These are phyloP conservation scores for Meyerozyma sp. DNA, from an alignment of 1,139 yeast species.

Conservation along the genomic window DNA sequence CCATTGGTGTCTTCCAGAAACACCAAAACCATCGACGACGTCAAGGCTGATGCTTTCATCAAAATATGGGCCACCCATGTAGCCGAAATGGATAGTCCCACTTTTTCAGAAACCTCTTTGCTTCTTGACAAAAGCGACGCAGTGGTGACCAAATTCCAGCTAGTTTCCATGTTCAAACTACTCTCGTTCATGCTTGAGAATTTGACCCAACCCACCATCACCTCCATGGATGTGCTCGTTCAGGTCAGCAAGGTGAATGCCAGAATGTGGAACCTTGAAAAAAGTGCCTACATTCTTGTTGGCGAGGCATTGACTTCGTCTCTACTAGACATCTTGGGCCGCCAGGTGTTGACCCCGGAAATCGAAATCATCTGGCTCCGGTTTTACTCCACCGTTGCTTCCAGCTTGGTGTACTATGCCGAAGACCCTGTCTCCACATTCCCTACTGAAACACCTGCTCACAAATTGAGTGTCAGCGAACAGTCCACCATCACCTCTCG, in stretches of 20 bases:
- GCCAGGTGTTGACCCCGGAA: slow-evolving; percentile 7
- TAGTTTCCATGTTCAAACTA: slow-evolving; percentile 14
- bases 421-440: not conserved
- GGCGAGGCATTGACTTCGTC: slow-evolving; percentile 20
- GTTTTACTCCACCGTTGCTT: slow-evolving; percentile 7
- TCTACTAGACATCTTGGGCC: slow-evolving; percentile 11
- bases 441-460: not conserved
- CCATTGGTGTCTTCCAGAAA: not conserved
- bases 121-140: not conserved
- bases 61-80: not conserved
- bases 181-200: slow-evolving; percentile 14
- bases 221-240: slow-evolving; percentile 10
- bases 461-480: not conserved
- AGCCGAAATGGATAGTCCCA: not conserved
- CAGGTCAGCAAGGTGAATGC: slow-evolving; percentile 14
- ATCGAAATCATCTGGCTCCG: slow-evolving; percentile 10
- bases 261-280: slow-evolving; percentile 16
- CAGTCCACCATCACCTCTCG: not conserved
- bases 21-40: not conserved
- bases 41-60: not conserved
- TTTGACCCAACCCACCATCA: slow-evolving; percentile 11
- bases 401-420: not conserved
- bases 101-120: not conserved
- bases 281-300: slow-evolving; percentile 11
- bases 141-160: slow-evolving; percentile 11